Percentiles rank a stretch among this genome's conserved stretches.
phyloP scores from a whole-genome alignment of 495 filamentous ascomycete species.

The Jackrogersella multiformis region DNA sequence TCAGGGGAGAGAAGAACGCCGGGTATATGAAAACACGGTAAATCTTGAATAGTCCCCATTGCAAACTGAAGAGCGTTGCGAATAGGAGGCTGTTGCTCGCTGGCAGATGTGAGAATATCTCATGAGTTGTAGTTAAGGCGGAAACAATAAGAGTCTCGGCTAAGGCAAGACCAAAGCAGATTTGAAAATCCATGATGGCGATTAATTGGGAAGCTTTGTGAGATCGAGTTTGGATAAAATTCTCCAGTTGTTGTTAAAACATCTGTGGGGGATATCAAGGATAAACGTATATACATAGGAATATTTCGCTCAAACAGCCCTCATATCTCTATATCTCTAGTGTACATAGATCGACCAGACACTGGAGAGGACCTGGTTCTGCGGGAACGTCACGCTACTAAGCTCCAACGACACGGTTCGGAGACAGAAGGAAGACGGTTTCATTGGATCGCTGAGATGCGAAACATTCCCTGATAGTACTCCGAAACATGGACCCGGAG shows the following conservation, averaged over 20 bases:
- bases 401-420: conserved; percentile 5
- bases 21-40: conserved; percentile 1
- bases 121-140: background rate
- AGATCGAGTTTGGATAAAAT: background rate
- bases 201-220: background rate
- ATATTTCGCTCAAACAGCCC: background rate
- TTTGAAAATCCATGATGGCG: background rate
- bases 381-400: background rate
- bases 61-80: background rate
- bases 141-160: background rate
- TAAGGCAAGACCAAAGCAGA: background rate
- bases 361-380: background rate
- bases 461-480: conserved; percentile 4
- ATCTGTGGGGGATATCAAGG: background rate
- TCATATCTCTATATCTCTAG: too few species aligned
- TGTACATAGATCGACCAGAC: background rate
- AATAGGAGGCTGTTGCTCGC: background rate
- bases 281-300: background rate
- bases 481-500: background rate
- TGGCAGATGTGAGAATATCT: background rate
- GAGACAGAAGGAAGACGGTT: background rate
- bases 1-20: background rate
- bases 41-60: background rate
- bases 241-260: background rate
- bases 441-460: conserved; percentile 1